A percentile compares a stretch with the other conserved stretches of the same genome.
These are phyloP conservation scores for Aphanomyces stellatus DNA, from an alignment of 352 stramenopile species.

Conservation along the genomic window DNA sequence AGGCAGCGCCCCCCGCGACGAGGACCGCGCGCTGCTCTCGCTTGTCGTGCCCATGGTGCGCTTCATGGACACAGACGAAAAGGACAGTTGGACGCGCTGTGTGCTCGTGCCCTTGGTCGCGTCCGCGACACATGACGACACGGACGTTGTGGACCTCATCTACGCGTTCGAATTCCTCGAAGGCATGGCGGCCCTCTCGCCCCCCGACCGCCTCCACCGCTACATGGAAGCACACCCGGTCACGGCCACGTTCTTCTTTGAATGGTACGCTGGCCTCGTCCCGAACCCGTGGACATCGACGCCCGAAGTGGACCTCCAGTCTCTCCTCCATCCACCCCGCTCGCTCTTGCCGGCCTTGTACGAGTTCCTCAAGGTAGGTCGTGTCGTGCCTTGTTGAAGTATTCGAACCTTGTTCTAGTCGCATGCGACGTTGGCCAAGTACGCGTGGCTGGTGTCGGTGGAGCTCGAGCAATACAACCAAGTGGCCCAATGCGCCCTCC, in stretches of 20 bases:
- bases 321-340: constrained; percentile 29
- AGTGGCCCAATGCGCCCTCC: constrained; percentile 40
- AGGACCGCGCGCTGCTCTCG: neutral
- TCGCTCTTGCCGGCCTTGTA: constrained; percentile 56
- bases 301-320: constrained; percentile 19
- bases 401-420: neutral
- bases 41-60: neutral
- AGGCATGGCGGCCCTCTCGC: constrained; percentile 69
- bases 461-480: constrained; percentile 57
- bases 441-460: constrained; percentile 59
- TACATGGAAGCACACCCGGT: constrained; percentile 33
- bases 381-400: neutral
- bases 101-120: constrained; percentile 10
- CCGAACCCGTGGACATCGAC: constrained; percentile 47
- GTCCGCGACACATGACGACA: neutral
- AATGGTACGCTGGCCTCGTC: constrained; percentile 70
- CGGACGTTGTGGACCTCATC: neutral
- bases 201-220: constrained; percentile 56
- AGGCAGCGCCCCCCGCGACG: too few relatives aligned
- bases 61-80: constrained; percentile 1
- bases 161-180: constrained; percentile 46
- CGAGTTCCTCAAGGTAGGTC: constrained; percentile 41
- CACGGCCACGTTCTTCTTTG: constrained; percentile 39
- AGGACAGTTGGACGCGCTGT: neutral
- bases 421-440: constrained; percentile 42